Evolutionary conservation across 2,329 filamentous ascomycete genomes (phyloP).

Genomic region (Acarospora socialis): DNA sequence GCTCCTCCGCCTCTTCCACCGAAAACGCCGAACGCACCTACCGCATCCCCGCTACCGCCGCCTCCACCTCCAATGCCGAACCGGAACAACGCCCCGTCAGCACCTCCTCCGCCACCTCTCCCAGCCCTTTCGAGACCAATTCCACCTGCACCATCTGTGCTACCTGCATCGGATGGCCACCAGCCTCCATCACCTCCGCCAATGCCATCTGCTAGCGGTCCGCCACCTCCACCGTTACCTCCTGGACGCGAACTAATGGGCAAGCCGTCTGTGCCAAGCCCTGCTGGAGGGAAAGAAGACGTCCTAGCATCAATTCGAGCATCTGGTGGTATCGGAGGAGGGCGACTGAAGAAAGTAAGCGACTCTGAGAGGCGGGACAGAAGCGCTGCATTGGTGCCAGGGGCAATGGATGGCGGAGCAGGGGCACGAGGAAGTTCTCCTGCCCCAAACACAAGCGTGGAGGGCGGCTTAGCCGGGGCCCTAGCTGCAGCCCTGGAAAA

Average conservation of each 20-base stretch:
- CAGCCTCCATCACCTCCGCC: conserved; percentile 29
- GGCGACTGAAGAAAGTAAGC: conserved; percentile 31
- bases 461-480: conserved; percentile 62
- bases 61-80: conserved; percentile 14
- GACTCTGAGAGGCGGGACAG: conserved; percentile 33
- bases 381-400: conserved; percentile 29
- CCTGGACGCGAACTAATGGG: conserved; percentile 26
- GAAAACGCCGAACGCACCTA: conserved; percentile 22
- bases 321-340: conserved; percentile 39
- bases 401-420: conserved; percentile 30
- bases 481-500: conserved; percentile 63
- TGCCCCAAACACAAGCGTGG: conserved; percentile 37
- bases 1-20: conserved; percentile 30
- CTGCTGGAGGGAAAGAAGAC: conserved; percentile 26
- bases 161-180: conserved; percentile 16
- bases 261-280: conserved; percentile 30
- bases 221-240: conserved; percentile 39
- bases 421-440: no score
- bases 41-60: conserved; percentile 2
- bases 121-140: conserved; percentile 25
- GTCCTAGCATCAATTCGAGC: conserved; percentile 35
- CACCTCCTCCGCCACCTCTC: conserved; percentile 29
- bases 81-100: conserved; percentile 7
- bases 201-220: conserved; percentile 25
- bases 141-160: conserved; percentile 25